Evolutionary conservation across 106 monocot genomes (phyloP).

Genomic region (Dactylorhiza incarnata): DNA sequence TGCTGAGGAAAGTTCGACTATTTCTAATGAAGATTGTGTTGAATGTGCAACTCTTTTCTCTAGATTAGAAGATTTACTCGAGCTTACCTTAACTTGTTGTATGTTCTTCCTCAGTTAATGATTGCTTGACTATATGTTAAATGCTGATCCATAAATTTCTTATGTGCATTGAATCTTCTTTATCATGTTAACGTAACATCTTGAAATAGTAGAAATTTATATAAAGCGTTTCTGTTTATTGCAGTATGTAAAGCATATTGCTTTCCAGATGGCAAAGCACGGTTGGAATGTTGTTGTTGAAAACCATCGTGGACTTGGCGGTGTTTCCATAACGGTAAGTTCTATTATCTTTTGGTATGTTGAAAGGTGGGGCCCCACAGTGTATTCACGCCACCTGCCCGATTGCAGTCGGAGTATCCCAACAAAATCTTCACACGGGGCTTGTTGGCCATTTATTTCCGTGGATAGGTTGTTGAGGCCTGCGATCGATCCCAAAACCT

Average conservation of each 20-base stretch:
- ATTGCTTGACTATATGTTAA: neutral
- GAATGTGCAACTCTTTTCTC: neutral
- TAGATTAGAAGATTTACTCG: neutral
- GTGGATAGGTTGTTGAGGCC: too few species aligned
- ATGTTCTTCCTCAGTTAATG: neutral
- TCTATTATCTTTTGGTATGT: neutral
- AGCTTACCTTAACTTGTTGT: neutral
- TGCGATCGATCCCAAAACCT: too few species aligned
- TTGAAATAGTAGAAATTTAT: neutral
- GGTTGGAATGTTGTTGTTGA: conserved; percentile 88
- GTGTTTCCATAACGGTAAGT: conserved; percentile 73
- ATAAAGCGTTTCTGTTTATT: neutral
- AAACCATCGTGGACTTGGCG: conserved; percentile 86
- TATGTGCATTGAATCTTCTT: neutral
- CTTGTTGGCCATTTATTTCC: too few species aligned
- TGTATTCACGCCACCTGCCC: too few species aligned
- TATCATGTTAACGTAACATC: neutral
- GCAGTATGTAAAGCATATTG: conserved; percentile 76
- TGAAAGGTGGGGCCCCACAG: too few species aligned
- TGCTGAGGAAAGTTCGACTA: neutral
- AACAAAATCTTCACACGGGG: too few species aligned
- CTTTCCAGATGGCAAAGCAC: conserved; percentile 38
- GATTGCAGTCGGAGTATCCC: too few species aligned
- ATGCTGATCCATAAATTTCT: neutral
- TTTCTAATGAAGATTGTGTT: neutral